Conservation (phyloP, 164 flowering plant genomes). For the Aristolochia contorta region DNA sequence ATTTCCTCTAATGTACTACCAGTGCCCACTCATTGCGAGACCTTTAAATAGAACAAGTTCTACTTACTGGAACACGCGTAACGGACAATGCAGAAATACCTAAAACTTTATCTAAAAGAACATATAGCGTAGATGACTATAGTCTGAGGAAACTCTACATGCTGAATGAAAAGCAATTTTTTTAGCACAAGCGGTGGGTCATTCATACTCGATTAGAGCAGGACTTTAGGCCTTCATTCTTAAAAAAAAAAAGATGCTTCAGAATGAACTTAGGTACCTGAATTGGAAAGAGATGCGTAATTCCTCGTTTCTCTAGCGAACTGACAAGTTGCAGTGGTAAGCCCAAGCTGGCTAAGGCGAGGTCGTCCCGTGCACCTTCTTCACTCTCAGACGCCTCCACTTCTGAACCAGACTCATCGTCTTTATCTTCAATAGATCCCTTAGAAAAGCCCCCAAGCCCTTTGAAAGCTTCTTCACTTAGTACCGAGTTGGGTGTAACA, state of each 20-base stretch:
- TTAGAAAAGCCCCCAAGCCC: constrained; percentile 26
- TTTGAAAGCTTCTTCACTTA: constrained; percentile 65
- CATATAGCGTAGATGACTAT: too few species aligned
- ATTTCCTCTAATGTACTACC: too few species aligned
- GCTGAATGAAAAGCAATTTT: too few species aligned
- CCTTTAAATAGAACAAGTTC: too few species aligned
- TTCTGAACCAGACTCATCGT: constrained; percentile 13
- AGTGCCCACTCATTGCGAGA: too few species aligned
- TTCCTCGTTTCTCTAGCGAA: constrained; percentile 48
- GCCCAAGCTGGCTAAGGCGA: constrained; percentile 34
- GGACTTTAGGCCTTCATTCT: too few species aligned
- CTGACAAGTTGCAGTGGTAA: constrained; percentile 46
- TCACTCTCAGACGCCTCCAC: constrained; percentile 2
- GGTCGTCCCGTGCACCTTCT: constrained; percentile 21
- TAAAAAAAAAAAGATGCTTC: too few species aligned
- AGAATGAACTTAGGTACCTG: too few species aligned
- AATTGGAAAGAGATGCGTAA: constrained; percentile 70
- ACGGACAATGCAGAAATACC: background rate
- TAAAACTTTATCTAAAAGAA: background rate
- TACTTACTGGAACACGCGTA: too few species aligned
- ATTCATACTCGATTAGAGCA: too few species aligned
- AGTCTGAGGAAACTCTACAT: too few species aligned
- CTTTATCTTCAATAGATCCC: constrained; percentile 8
- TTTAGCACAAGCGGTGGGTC: too few species aligned
- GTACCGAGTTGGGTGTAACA: constrained; percentile 58